phyloP scores from a whole-genome alignment of 108 stramenopile genomes.

The Schizochytrium sp. region DNA sequence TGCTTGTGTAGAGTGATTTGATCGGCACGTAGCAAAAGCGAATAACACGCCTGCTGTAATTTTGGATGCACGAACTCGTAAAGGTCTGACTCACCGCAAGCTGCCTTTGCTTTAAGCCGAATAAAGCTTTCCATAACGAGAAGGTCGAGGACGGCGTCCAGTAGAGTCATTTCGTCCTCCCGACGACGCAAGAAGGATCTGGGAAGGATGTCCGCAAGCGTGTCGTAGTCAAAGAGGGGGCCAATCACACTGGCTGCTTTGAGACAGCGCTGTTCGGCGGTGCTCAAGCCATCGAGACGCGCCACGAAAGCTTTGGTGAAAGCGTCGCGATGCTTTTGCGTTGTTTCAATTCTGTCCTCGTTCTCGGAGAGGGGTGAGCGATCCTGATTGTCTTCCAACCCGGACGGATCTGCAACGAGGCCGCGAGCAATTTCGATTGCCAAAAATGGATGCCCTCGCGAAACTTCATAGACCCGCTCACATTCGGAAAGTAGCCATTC shows the following conservation, averaged over 20 bases:
- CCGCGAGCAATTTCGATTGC: neutral
- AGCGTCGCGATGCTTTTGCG: neutral
- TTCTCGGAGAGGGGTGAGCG: too few species aligned
- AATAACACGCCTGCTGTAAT: neutral
- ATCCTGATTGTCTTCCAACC: neutral
- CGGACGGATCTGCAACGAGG: neutral
- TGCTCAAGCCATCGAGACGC: neutral
- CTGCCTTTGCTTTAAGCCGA: neutral
- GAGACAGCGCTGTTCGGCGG: neutral
- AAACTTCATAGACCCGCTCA: neutral
- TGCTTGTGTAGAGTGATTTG: neutral
- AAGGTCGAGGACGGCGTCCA: neutral
- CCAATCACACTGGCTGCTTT: neutral
- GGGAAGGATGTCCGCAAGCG: neutral
- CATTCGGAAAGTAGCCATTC: neutral
- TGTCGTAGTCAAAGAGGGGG: neutral
- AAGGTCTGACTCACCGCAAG: neutral
- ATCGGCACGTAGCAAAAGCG: neutral
- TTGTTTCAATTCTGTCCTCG: neutral
- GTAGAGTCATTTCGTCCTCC: neutral
- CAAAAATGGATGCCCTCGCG: neutral
- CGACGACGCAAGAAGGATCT: neutral
- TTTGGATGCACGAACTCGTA: neutral
- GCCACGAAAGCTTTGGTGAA: neutral
- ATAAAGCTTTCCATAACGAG: neutral